Evolutionary conservation across 164 flowering plant genomes (phyloP).

Genomic region (Malania oleifera): DNA sequence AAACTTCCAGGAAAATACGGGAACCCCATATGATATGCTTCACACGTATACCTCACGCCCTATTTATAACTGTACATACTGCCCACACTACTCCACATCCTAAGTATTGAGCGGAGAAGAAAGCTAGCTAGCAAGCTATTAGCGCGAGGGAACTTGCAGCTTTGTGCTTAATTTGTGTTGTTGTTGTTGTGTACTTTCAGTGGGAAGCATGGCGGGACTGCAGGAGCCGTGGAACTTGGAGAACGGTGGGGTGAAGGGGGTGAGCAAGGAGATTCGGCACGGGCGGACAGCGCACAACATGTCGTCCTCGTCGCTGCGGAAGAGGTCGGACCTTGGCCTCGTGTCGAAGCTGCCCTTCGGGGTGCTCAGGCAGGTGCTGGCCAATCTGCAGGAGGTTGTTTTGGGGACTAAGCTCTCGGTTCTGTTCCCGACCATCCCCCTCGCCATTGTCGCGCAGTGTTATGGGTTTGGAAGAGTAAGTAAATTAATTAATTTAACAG

Average conservation of each 20-base stretch:
- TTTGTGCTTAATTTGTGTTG: too few relatives aligned
- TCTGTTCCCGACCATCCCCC: slow-evolving; percentile 62
- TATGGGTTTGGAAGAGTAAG: slow-evolving; percentile 55
- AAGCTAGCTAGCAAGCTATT: too few relatives aligned
- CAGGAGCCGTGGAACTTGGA: too few relatives aligned
- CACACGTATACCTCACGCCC: too few relatives aligned
- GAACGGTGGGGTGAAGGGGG: slow-evolving; percentile 39
- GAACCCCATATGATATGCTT: too few relatives aligned
- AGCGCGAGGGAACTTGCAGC: too few relatives aligned
- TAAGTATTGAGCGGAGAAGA: too few relatives aligned
- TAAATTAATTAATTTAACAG: too few relatives aligned
- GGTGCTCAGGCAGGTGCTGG: slow-evolving; percentile 27
- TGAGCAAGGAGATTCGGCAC: slow-evolving; percentile 44
- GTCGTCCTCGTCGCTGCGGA: slow-evolving; percentile 69
- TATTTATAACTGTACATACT: too few relatives aligned
- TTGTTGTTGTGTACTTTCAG: too few relatives aligned
- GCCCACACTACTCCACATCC: too few relatives aligned
- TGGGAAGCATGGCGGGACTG: slow-evolving; percentile 33
- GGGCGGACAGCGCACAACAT: slow-evolving; percentile 68
- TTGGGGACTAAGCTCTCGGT: slow-evolving; percentile 70
- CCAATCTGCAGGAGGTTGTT: slow-evolving; percentile 67
- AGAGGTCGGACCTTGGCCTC: slow-evolving; percentile 58
- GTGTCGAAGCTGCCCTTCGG: slow-evolving; percentile 33
- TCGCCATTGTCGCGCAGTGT: slow-evolving; percentile 51
- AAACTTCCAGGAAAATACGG: too few relatives aligned